Base-by-base conservation (phyloP, 768 basidiomycete genomes). In the Tylopilus balloui region DNA sequence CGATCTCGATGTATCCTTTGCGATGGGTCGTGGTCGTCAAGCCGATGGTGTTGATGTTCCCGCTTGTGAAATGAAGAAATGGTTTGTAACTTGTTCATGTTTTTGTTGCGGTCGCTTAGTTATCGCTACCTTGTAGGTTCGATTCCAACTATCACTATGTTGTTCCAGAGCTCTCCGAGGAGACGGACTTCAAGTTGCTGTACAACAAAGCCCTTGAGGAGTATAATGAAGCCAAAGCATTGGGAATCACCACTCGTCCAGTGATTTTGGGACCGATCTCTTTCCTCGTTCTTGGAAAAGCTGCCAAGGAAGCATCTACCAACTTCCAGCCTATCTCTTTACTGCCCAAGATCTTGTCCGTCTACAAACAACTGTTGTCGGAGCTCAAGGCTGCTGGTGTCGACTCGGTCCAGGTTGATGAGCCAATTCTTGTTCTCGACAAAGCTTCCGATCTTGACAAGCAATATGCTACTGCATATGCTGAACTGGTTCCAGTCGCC, bases 101-200 rank as follows among this genome's bases (percentile, higher is more conserved):
- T 25, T 7, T 21, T 24, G 14, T 46, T 35, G 14, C 35, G 14
- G 31, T 41, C 15, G 3, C 34, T 62, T 24, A 50, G 24, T 39
- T 5, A 12, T 21, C 10, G 25, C 40, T 54, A 24, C 13, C 17
- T 47, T 28, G 42, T 53, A 94, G 92, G 92, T 95, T 93, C 69
- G 92, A 96, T 73, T 93, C 92, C 43, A 97, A 96, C 82, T 98
- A 96, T 78, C 94, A 98, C 77, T 94, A 85, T 66, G 93, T 98
- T 70, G 96, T 98, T 51, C 94, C 94, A 48, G 96, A 96, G 74
- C 82, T 96, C 71, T 89, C 89, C 9, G 87, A 90, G 45, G 75
- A 80, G 62, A 88, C 86, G 25, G 84, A 95, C 57, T 97, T 98
- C 83, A 92, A 95, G 74, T 77, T 99, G 67, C 81, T 86, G 75